Conservation (phyloP, 2,329 filamentous ascomycete genomes). For the Fusarium sp. region DNA sequence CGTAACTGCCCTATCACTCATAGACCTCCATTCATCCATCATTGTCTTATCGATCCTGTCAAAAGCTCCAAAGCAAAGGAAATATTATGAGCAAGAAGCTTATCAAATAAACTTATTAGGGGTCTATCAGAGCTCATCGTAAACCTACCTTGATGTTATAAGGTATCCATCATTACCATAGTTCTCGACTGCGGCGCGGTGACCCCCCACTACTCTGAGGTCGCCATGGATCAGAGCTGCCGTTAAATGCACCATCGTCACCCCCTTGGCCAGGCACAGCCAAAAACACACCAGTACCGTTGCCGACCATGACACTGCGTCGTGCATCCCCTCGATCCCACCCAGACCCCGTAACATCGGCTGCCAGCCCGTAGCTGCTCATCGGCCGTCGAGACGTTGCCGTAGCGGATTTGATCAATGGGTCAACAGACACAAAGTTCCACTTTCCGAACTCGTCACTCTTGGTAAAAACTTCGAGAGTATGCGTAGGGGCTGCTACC, state of each 20-base stretch:
- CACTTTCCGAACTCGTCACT: constrained; percentile 69
- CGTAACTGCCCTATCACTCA: constrained; percentile 8
- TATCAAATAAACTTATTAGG: not conserved
- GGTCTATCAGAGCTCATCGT: not conserved
- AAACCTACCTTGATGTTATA: not conserved
- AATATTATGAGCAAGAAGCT: constrained; percentile 21
- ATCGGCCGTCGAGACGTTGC: constrained; percentile 58
- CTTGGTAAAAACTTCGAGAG: constrained; percentile 72
- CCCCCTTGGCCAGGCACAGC: constrained; percentile 59
- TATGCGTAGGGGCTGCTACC: constrained; percentile 61
- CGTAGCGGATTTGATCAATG: constrained; percentile 48
- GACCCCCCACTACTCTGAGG: constrained; percentile 59
- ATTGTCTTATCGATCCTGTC: constrained; percentile 2
- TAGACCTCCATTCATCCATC: constrained; percentile 10
- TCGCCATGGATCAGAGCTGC: constrained; percentile 47
- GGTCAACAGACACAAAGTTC: constrained; percentile 67
- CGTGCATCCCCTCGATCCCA: constrained; percentile 67
- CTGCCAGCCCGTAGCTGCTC: constrained; percentile 70
- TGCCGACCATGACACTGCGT: constrained; percentile 67
- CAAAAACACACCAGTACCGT: constrained; percentile 66
- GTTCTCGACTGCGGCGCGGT: constrained; percentile 42
- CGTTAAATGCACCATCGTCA: constrained; percentile 20
- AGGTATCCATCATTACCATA: constrained; percentile 40
- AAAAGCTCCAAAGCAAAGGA: constrained; percentile 18
- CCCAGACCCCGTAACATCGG: constrained; percentile 62